phyloP scores from a whole-genome alignment of 1,139 yeast species.

The Scheffersomyces cryptocercus region DNA sequence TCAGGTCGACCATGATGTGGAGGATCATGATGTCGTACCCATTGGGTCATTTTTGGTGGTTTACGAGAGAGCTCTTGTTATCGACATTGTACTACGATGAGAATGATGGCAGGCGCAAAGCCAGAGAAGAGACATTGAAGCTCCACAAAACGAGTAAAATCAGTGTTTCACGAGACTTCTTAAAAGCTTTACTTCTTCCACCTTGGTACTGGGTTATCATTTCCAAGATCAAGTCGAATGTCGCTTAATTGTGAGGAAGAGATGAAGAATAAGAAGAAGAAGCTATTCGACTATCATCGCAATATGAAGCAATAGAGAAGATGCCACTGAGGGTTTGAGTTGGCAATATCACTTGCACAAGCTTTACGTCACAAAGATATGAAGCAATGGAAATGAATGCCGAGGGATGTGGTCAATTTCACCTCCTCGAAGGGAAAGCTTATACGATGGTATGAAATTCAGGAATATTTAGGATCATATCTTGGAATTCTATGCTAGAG shows the following conservation, averaged over 20 bases:
- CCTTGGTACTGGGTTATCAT: constrained; percentile 42
- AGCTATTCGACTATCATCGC: too few relatives aligned
- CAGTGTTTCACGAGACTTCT: constrained; percentile 13
- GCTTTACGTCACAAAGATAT: too few relatives aligned
- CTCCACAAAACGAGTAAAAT: constrained; percentile 10
- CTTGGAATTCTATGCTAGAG: too few relatives aligned
- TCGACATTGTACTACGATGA: constrained; percentile 20
- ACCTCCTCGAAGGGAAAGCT: too few relatives aligned
- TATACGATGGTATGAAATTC: too few relatives aligned
- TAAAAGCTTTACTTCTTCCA: constrained; percentile 25
- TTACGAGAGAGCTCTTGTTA: constrained; percentile 23
- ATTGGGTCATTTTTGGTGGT: constrained; percentile 46
- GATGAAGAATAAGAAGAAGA: too few relatives aligned
- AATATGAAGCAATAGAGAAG: too few relatives aligned
- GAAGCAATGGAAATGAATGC: too few relatives aligned
- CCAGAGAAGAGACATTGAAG: constrained; percentile 14
- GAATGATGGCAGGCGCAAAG: constrained; percentile 13
- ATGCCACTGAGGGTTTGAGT: too few relatives aligned
- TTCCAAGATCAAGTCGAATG: constrained; percentile 8
- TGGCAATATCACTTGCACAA: too few relatives aligned
- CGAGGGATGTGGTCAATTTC: too few relatives aligned
- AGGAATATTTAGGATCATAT: too few relatives aligned
- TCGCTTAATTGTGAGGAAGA: not conserved
- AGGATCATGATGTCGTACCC: constrained; percentile 19
- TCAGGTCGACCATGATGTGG: constrained; percentile 15